phyloP scores from a whole-genome alignment of 2,329 filamentous ascomycete species.

The Talaromyces islandicus region DNA sequence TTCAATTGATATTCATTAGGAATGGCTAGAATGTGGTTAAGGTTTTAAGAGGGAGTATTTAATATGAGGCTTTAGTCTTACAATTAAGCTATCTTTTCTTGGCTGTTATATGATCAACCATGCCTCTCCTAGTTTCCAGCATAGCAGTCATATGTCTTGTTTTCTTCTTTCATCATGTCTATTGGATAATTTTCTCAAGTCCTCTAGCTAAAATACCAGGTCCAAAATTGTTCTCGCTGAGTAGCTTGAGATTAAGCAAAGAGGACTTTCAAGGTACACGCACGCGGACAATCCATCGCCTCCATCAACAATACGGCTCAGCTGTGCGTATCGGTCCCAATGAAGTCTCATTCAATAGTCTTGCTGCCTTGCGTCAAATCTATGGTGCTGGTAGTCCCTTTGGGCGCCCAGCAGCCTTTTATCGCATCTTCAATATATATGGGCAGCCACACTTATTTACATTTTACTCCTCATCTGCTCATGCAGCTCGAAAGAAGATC shows the following conservation, averaged over 20 bases:
- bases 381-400: neutral
- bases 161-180: neutral
- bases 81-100: neutral
- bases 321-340: neutral
- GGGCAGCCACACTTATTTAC: neutral
- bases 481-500: neutral
- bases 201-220: neutral
- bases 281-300: neutral
- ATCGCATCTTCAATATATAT: conserved; percentile 1
- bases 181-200: neutral
- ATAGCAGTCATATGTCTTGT: neutral
- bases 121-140: neutral
- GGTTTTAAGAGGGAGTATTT: neutral
- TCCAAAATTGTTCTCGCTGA: neutral
- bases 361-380: neutral
- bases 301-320: neutral
- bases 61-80: neutral
- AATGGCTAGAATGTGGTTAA: neutral
- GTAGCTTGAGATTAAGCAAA: neutral
- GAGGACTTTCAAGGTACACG: neutral
- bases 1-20: neutral
- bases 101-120: neutral
- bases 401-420: neutral
- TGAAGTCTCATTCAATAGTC: conserved; percentile 3
- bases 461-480: neutral